Conservation (phyloP, 169 alveolate species). For the Eimeria brunetti region DNA sequence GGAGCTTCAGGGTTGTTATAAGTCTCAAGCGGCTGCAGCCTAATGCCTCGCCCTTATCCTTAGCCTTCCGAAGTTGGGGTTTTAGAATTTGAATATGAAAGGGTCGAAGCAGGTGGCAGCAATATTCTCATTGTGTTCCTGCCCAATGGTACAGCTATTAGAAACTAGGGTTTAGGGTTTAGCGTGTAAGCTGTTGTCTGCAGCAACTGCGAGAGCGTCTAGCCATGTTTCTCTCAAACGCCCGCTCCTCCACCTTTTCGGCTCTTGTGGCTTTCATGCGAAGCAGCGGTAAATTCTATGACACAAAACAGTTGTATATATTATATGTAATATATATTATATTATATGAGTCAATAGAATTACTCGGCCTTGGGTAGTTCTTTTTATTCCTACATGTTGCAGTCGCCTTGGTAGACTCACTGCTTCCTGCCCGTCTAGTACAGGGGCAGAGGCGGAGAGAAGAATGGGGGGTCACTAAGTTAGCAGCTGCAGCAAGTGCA, state of each 20-base stretch:
- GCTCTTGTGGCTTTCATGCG: slow-evolving; percentile 79
- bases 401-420: background rate
- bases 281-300: slow-evolving; percentile 61
- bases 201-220: slow-evolving; percentile 79
- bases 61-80: background rate
- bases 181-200: background rate
- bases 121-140: background rate
- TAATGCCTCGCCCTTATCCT: background rate
- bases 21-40: background rate
- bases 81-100: background rate
- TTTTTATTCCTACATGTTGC: background rate
- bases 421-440: background rate
- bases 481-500: background rate
- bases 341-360: background rate
- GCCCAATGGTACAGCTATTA: background rate
- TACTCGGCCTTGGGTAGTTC: background rate
- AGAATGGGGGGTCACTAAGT: background rate
- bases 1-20: background rate
- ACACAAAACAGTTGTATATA: background rate
- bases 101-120: slow-evolving; percentile 15
- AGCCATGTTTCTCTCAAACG: slow-evolving; percentile 60
- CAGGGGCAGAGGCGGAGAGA: background rate
- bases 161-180: background rate
- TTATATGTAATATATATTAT: background rate
- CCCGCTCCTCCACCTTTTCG: slow-evolving; percentile 73